Evolutionary conservation across 2,329 filamentous ascomycete genomes (phyloP).

Genomic region (Fusarium sp.): DNA sequence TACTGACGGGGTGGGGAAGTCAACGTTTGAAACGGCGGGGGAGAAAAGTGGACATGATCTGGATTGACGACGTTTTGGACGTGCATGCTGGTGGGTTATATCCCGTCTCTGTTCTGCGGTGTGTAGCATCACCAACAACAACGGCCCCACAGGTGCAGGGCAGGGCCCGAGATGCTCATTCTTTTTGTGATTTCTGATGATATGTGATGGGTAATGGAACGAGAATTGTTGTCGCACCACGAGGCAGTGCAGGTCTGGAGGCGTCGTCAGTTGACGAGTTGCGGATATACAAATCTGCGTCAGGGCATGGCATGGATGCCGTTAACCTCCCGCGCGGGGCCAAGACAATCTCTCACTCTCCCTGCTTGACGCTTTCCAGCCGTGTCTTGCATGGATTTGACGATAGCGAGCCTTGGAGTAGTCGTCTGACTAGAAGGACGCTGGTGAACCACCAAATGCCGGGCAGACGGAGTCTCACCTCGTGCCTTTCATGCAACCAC

Average conservation of each 20-base stretch:
- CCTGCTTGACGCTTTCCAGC: neutral
- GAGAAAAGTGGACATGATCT: constrained; percentile 13
- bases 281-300: constrained; percentile 6
- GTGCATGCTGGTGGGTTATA: constrained; percentile 13
- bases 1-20: constrained; percentile 28
- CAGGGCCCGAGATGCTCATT: neutral
- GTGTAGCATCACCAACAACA: constrained; percentile 35
- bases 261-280: constrained; percentile 1
- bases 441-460: constrained; percentile 3
- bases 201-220: constrained; percentile 12
- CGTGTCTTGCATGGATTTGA: too few relatives aligned
- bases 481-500: constrained; percentile 4
- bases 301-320: too few relatives aligned
- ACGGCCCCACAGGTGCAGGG: constrained; percentile 18
- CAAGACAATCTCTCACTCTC: too few relatives aligned
- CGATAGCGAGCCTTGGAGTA: too few relatives aligned
- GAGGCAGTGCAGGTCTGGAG: constrained; percentile 7
- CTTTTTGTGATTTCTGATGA: constrained; percentile 14
- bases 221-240: constrained; percentile 1
- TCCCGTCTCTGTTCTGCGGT: too few relatives aligned
- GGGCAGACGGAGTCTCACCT: constrained; percentile 8
- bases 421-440: too few relatives aligned
- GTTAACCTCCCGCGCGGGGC: too few relatives aligned
- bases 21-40: constrained; percentile 43
- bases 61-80: constrained; percentile 17